phyloP scores from a whole-genome alignment of 805 yeast genomes.

The Isabelozyma rhagii region DNA sequence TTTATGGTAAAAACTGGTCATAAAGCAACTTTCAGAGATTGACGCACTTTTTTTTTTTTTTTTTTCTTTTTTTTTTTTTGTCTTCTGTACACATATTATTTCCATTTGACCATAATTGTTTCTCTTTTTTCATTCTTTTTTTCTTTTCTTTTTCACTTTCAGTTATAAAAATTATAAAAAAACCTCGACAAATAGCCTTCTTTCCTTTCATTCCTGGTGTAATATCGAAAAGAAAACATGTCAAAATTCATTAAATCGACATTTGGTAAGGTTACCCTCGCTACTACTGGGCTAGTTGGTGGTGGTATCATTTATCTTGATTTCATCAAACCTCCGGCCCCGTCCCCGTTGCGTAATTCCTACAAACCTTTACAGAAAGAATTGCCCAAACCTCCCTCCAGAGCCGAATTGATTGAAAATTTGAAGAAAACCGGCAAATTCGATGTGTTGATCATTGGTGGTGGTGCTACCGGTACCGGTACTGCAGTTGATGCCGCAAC shows the following conservation, averaged over 20 bases:
- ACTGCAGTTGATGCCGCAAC: slow-evolving; percentile 88
- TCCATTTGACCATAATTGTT: too few species aligned
- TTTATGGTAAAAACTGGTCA: too few species aligned
- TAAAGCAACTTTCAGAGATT: too few species aligned
- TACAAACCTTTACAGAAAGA: slow-evolving; percentile 44
- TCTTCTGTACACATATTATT: too few species aligned
- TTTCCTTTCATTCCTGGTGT: not conserved
- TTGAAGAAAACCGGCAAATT: slow-evolving; percentile 47
- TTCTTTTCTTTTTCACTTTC: too few species aligned
- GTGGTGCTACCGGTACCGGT: slow-evolving; percentile 96
- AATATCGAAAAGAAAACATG: slow-evolving; percentile 3
- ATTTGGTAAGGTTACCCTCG: slow-evolving; percentile 28
- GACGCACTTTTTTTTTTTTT: too few species aligned
- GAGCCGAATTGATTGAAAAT: slow-evolving; percentile 50
- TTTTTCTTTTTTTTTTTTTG: too few species aligned
- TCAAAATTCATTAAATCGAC: slow-evolving; percentile 20
- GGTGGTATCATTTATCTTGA: slow-evolving; percentile 38
- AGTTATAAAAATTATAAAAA: too few species aligned
- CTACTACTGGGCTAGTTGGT: slow-evolving; percentile 31
- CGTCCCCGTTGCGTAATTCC: slow-evolving; percentile 20
- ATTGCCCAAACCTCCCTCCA: slow-evolving; percentile 51
- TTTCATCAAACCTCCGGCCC: slow-evolving; percentile 33
- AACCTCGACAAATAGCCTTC: not conserved
- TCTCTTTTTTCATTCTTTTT: too few species aligned
- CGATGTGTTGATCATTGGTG: slow-evolving; percentile 88